Evolutionary conservation across 306 rosid genomes (phyloP).

Genomic region (Castanea sativa): DNA sequence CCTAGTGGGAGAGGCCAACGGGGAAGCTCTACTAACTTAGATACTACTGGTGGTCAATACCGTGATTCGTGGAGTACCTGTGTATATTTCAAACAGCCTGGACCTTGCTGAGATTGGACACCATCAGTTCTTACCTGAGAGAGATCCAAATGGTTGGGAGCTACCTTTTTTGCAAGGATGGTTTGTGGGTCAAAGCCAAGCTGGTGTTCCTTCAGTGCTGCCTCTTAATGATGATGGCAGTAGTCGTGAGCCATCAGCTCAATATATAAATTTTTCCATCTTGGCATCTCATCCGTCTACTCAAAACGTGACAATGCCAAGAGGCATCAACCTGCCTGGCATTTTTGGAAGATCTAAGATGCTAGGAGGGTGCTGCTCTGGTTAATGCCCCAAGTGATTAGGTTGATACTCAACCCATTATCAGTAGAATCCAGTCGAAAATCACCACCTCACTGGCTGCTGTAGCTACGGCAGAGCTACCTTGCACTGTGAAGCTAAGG

Average conservation of each 20-base stretch:
- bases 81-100: slow-evolving; percentile 22
- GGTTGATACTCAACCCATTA: slow-evolving; percentile 23
- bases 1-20: slow-evolving; percentile 27
- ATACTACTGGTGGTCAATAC: slow-evolving; percentile 32
- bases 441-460: slow-evolving; percentile 21
- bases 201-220: slow-evolving; percentile 23
- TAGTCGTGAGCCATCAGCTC: slow-evolving; percentile 28
- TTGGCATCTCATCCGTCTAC: slow-evolving; percentile 2
- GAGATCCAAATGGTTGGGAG: slow-evolving; percentile 39
- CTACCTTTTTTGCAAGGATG: slow-evolving; percentile 42
- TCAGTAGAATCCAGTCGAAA: slow-evolving; percentile 12
- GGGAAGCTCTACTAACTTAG: slow-evolving; percentile 38
- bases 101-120: slow-evolving; percentile 39
- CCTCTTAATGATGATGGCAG: slow-evolving; percentile 18
- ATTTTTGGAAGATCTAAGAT: slow-evolving; percentile 17
- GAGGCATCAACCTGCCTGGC: slow-evolving; percentile 2
- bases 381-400: slow-evolving; percentile 7
- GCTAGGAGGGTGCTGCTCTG: not conserved
- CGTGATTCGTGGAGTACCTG: slow-evolving; percentile 25
- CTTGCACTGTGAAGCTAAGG: slow-evolving; percentile 35
- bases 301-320: not conserved
- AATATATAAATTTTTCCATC: slow-evolving; percentile 20
- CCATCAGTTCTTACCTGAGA: slow-evolving; percentile 26
- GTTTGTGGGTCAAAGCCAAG: slow-evolving; percentile 48
- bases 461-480: slow-evolving; percentile 20